These are phyloP conservation scores for Nigrograna mackinnonii DNA, from an alignment of 2,329 filamentous ascomycete species.

Conservation along the genomic window DNA sequence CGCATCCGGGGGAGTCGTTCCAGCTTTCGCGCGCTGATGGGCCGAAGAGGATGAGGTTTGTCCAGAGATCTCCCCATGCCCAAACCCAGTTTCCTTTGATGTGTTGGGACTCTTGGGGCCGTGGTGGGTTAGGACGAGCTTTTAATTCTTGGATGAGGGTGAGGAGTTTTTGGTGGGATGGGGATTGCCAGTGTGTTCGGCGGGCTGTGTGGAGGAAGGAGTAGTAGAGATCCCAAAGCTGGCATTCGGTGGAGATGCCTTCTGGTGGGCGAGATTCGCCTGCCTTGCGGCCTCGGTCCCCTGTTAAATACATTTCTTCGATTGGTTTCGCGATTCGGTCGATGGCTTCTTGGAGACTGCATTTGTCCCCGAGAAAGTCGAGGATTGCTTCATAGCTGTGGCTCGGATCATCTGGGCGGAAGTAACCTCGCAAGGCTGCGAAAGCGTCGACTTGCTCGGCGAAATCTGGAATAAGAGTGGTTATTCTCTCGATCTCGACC, in stretches of 20 bases:
- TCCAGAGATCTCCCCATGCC: too few relatives aligned
- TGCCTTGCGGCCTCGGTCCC: too few relatives aligned
- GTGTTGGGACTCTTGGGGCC: too few relatives aligned
- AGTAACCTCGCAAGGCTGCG: slow-evolving; percentile 32
- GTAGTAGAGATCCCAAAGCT: slow-evolving; percentile 31
- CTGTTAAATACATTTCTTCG: slow-evolving; percentile 31
- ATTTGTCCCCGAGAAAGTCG: slow-evolving; percentile 18
- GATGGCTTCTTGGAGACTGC: slow-evolving; percentile 16
- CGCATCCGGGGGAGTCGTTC: slow-evolving; percentile 28
- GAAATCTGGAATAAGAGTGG: slow-evolving; percentile 4
- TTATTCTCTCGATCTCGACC: slow-evolving; percentile 4
- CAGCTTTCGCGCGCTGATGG: slow-evolving; percentile 28
- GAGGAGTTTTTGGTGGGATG: slow-evolving; percentile 20
- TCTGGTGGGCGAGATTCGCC: too few relatives aligned
- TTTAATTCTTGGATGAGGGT: slow-evolving; percentile 27
- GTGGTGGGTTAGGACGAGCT: slow-evolving; percentile 21
- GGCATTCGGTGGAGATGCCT: too few relatives aligned
- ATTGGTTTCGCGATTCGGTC: slow-evolving; percentile 25
- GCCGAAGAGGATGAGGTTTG: slow-evolving; percentile 24
- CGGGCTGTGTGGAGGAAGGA: slow-evolving; percentile 34
- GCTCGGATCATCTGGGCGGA: slow-evolving; percentile 25
- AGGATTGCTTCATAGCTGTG: slow-evolving; percentile 24
- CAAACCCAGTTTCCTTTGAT: too few relatives aligned
- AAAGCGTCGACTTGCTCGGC: slow-evolving; percentile 28
- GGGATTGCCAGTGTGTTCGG: slow-evolving; percentile 21